Conservation (phyloP, 2,329 filamentous ascomycete species). For the Botrytis pseudocinerea region DNA sequence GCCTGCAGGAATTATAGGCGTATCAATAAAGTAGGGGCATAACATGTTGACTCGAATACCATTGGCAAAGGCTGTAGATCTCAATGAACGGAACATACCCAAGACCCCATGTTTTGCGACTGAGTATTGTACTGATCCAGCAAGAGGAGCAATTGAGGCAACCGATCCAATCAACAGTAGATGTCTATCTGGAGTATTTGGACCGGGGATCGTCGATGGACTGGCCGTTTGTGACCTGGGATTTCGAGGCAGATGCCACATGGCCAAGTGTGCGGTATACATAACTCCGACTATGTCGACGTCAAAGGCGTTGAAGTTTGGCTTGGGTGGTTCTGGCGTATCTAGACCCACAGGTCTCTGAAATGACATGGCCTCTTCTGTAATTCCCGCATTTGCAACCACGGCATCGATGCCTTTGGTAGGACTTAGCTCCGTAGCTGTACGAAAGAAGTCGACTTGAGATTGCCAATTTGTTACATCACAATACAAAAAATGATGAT, state of each 20-base stretch:
- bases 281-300: conserved; percentile 65
- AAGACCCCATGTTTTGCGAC: conserved; percentile 66
- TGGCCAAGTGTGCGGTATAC: conserved; percentile 65
- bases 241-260: conserved; percentile 57
- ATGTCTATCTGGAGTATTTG: conserved; percentile 53
- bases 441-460: conserved; percentile 63
- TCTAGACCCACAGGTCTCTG: conserved; percentile 47
- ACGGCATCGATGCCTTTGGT: conserved; percentile 61
- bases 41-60: conserved; percentile 65
- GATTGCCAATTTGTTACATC: conserved; percentile 66
- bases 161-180: conserved; percentile 64
- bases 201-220: conserved; percentile 38
- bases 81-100: conserved; percentile 62
- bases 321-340: conserved; percentile 49
- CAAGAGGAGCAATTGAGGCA: conserved; percentile 52
- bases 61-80: conserved; percentile 49
- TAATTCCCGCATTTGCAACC: conserved; percentile 67
- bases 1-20: conserved; percentile 53
- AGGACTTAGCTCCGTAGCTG: conserved; percentile 54
- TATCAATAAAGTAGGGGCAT: conserved; percentile 67
- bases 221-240: conserved; percentile 44
- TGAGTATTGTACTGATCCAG: conserved; percentile 54
- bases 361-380: conserved; percentile 46
- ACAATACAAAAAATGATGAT: conserved; percentile 59
- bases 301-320: conserved; percentile 55